Conservation (phyloP, 352 stramenopile genomes). For the Globisporangium iwayamae region DNA sequence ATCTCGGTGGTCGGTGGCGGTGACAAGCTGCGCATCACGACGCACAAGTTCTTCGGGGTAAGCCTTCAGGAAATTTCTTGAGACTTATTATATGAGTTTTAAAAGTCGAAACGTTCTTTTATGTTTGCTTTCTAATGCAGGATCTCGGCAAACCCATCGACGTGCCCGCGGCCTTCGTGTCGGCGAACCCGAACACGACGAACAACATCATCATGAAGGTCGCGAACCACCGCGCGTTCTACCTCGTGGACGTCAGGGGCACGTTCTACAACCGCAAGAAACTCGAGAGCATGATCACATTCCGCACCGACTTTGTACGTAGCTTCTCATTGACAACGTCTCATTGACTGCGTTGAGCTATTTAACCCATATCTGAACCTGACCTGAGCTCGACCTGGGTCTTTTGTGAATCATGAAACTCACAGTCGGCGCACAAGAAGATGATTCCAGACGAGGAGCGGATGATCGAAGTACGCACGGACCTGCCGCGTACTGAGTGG, state of each 20-base stretch:
- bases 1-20: slow-evolving; percentile 75
- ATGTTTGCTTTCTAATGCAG: slow-evolving; percentile 21
- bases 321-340: neutral
- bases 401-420: slow-evolving; percentile 3
- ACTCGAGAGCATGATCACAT: slow-evolving; percentile 85
- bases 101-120: neutral
- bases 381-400: neutral
- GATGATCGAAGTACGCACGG: slow-evolving; percentile 58
- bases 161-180: slow-evolving; percentile 63
- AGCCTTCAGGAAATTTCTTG: neutral
- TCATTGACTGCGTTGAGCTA: neutral
- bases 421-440: slow-evolving; percentile 62
- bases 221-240: slow-evolving; percentile 67
- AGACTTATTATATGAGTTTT: neutral
- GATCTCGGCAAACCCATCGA: slow-evolving; percentile 62
- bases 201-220: slow-evolving; percentile 88
- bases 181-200: slow-evolving; percentile 76
- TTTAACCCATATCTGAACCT: neutral
- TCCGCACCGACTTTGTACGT: slow-evolving; percentile 76
- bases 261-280: slow-evolving; percentile 87
- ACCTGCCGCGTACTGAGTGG: slow-evolving; percentile 65
- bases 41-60: slow-evolving; percentile 87
- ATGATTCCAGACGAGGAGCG: slow-evolving; percentile 61
- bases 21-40: slow-evolving; percentile 81
- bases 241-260: slow-evolving; percentile 72